These are phyloP conservation scores for Waitea zeae DNA, from an alignment of 1,284 basidiomycete species.

Conservation along the genomic window DNA sequence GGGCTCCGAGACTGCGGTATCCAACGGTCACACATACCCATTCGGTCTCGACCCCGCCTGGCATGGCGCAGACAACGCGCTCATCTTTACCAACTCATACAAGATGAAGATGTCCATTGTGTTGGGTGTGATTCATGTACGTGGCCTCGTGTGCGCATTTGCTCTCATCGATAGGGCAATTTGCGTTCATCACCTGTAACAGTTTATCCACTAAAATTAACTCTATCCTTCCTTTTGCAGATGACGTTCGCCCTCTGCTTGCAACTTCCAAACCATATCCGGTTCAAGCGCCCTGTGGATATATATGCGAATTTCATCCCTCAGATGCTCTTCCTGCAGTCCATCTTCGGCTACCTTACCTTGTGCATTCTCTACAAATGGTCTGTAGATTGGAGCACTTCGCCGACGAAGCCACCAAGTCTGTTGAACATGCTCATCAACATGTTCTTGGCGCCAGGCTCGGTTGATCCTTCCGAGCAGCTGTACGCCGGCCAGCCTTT, in stretches of 20 bases:
- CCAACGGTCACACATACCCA: slow-evolving; percentile 64
- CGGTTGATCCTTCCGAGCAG: slow-evolving; percentile 49
- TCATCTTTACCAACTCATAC: slow-evolving; percentile 96
- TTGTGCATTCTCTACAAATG: slow-evolving; percentile 97
- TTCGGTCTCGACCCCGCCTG: slow-evolving; percentile 94
- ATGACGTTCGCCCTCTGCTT: slow-evolving; percentile 98
- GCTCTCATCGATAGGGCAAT: background rate
- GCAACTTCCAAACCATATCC: slow-evolving; percentile 90
- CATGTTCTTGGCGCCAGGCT: slow-evolving; percentile 86
- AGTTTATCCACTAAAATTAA: slow-evolving; percentile 5
- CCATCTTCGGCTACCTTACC: slow-evolving; percentile 94
- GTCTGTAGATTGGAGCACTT: slow-evolving; percentile 79
- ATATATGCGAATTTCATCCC: slow-evolving; percentile 94
- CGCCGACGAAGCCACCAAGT: slow-evolving; percentile 64
- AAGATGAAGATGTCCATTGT: slow-evolving; percentile 99
- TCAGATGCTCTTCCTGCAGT: slow-evolving; percentile 93
- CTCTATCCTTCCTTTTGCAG: slow-evolving; percentile 22
- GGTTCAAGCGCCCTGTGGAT: slow-evolving; percentile 74
- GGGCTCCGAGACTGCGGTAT: slow-evolving; percentile 20
- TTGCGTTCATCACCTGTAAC: slow-evolving; percentile 3
- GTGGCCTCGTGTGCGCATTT: slow-evolving; percentile 17
- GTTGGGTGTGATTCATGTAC: slow-evolving; percentile 88
- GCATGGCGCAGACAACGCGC: slow-evolving; percentile 85
- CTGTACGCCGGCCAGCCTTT: slow-evolving; percentile 82
- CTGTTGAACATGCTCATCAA: slow-evolving; percentile 90